Conservation (phyloP, 441 rosid species). For the Iberis amara region DNA sequence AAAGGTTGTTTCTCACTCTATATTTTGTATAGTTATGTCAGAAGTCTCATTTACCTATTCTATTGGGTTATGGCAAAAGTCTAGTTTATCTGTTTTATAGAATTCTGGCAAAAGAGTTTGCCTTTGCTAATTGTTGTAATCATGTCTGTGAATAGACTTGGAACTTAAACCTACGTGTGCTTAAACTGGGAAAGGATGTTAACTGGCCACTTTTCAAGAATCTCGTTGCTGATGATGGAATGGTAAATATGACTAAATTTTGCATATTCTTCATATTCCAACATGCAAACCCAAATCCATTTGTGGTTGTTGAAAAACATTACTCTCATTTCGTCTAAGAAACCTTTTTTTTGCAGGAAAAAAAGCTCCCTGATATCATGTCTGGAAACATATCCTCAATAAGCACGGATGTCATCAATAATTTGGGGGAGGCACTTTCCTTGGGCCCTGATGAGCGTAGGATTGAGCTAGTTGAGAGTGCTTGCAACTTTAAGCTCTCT, state of each 20-base stretch:
- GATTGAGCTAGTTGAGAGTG: slow-evolving; percentile 59
- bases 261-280: slow-evolving; percentile 18
- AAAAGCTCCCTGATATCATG: slow-evolving; percentile 48
- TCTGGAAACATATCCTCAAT: slow-evolving; percentile 42
- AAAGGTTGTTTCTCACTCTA: slow-evolving; percentile 43
- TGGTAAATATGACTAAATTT: slow-evolving; percentile 37
- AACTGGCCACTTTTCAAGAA: slow-evolving; percentile 63
- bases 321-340: slow-evolving; percentile 20
- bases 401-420: slow-evolving; percentile 54
- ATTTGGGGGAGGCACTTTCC: slow-evolving; percentile 57
- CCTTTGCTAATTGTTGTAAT: slow-evolving; percentile 14
- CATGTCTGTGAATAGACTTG: slow-evolving; percentile 50
- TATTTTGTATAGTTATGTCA: background rate
- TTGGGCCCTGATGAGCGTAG: slow-evolving; percentile 45
- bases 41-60: background rate
- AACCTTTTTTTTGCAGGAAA: slow-evolving; percentile 28
- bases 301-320: background rate
- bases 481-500: slow-evolving; percentile 46
- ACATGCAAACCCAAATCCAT: background rate
- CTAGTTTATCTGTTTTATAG: background rate
- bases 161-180: slow-evolving; percentile 52
- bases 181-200: slow-evolving; percentile 56
- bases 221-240: slow-evolving; percentile 43
- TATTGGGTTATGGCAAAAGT: background rate
- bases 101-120: background rate